Percentiles rank a stretch among this genome's conserved stretches.
These are phyloP conservation scores for Kickxella alabastrina DNA, from an alignment of 192 early-diverging fungal species.

Conservation along the genomic window DNA sequence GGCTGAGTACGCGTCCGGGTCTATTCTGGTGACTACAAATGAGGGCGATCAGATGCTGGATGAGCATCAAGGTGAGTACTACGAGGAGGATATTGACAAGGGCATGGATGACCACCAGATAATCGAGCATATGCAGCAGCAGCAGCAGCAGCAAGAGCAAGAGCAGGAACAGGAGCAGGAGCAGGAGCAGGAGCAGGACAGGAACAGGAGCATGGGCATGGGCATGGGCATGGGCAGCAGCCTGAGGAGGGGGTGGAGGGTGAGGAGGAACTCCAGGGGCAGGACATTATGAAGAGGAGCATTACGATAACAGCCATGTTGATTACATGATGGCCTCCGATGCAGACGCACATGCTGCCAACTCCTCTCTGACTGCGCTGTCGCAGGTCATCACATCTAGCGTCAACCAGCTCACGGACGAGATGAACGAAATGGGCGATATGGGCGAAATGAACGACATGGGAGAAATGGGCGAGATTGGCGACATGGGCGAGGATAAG, in stretches of 20 bases:
- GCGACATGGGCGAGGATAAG: no score
- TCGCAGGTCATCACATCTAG: conserved; percentile 39
- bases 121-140: not conserved
- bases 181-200: conserved; percentile 1
- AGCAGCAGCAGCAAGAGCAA: no score
- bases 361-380: conserved; percentile 37
- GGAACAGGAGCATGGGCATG: not conserved
- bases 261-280: not conserved
- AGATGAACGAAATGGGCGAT: no score
- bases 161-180: not conserved
- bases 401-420: conserved; percentile 19
- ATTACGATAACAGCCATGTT: conserved; percentile 19
- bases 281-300: conserved; percentile 21
- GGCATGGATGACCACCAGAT: not conserved
- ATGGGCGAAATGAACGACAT: no score
- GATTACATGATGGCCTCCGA: conserved; percentile 28
- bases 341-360: conserved; percentile 15
- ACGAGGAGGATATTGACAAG: not conserved
- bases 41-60: not conserved
- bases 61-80: conserved; percentile 2
- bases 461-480: no score
- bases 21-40: conserved; percentile 2
- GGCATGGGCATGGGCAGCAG: not conserved
- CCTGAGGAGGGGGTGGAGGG: not conserved
- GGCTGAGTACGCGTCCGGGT: not conserved